These are phyloP conservation scores for Metarhizium rileyi DNA, from an alignment of 2,329 filamentous ascomycete species.

Conservation along the genomic window DNA sequence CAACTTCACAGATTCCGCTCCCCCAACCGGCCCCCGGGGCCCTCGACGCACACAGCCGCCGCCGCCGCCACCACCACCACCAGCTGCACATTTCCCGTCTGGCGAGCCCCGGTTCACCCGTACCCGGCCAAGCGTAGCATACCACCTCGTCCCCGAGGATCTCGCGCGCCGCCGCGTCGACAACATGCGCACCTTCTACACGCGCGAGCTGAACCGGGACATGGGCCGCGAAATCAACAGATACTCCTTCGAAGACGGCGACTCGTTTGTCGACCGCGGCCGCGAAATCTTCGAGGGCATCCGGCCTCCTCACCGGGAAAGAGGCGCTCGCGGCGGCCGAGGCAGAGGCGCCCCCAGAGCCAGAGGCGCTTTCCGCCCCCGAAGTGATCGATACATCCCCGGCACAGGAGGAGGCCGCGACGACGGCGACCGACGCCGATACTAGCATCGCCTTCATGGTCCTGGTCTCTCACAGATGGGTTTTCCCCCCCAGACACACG, in stretches of 20 bases:
- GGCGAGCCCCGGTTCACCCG: slow-evolving; percentile 22
- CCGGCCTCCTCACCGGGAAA: slow-evolving; percentile 46
- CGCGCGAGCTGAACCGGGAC: slow-evolving; percentile 28
- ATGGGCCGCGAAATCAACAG: slow-evolving; percentile 48
- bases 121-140: slow-evolving; percentile 32
- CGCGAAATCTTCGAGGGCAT: slow-evolving; percentile 60
- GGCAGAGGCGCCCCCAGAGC: slow-evolving; percentile 18
- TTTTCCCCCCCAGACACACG: too few species aligned
- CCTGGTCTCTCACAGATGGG: not conserved
- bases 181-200: slow-evolving; percentile 39
- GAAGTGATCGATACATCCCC: slow-evolving; percentile 12
- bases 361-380: slow-evolving; percentile 14
- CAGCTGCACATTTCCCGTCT: slow-evolving; percentile 4
- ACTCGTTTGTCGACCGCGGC: slow-evolving; percentile 60
- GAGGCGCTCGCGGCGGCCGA: slow-evolving; percentile 20
- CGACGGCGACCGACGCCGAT: slow-evolving; percentile 10
- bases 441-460: not conserved
- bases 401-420: slow-evolving; percentile 9
- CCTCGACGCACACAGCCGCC: not conserved
- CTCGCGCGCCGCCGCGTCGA: slow-evolving; percentile 57
- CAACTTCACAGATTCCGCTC: slow-evolving; percentile 14
- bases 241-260: slow-evolving; percentile 62
- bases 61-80: not conserved
- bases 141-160: slow-evolving; percentile 51
- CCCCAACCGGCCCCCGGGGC: slow-evolving; percentile 24